Base-by-base conservation (phyloP, 371 early-diverging fungal species). In the Mortierella sp. region DNA sequence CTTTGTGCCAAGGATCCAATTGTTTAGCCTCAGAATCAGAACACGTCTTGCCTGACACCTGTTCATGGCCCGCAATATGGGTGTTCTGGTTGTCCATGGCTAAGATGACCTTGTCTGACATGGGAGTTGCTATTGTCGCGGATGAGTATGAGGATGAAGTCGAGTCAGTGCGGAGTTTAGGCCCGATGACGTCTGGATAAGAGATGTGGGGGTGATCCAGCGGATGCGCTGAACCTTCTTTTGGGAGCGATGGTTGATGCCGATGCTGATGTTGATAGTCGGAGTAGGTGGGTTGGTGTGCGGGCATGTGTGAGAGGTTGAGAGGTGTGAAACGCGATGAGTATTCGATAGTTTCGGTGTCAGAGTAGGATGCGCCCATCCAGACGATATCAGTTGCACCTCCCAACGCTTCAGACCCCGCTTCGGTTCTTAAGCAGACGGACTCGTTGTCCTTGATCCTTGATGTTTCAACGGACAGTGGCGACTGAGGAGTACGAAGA, bases 161-260 rank as follows among this genome's bases (percentile, higher is more conserved):
- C 14, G 48, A 31, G 21, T 7, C 34, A 27, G 46, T 15, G 12
- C 9, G 32, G 42, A 7, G 24, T 26, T 57, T 34, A 7, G 50
- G 44, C 15, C 49, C 44, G 15, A 21, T 14, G 23, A 52, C 56
- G 34, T 24, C 26, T 48, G 72, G 66, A 42, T 65, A 72, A 17
- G 60, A 49, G 37, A 72, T 65, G n/a, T 72, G 72, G n/a, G 72
- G 72, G 46, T 72, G 66, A 6, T 64, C 21, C 5, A 70, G 55
- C 23, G 24, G 44, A 17, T 7, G 27, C 17, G 31, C 17, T 37
- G 44, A 31, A n/a, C n/a, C n/a, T n/a, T n/a, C n/a, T n/a, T n/a
- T n/a, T n/a, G n/a, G n/a, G n/a, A n/a, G n/a, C n/a, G n/a, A n/a
- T n/a, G n/a, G n/a, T n/a, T n/a, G n/a, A n/a, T n/a, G n/a, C n/a